Evolutionary conservation across 2,329 filamentous ascomycete species (phyloP).

Genomic region (Trichoderma oligosporum): DNA sequence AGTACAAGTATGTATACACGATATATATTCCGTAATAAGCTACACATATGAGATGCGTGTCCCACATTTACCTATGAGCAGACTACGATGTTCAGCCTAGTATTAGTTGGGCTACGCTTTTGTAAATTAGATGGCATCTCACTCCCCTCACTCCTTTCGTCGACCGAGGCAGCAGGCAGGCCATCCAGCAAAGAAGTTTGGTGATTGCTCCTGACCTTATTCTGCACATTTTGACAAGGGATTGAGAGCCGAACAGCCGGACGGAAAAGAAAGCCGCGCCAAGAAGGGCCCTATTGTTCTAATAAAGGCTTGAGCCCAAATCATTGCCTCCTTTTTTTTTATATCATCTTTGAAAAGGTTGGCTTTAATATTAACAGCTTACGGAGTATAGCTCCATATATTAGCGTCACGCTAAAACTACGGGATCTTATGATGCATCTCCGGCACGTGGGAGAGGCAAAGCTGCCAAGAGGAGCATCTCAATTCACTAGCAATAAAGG

Average conservation of each 20-base stretch:
- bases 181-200: neutral
- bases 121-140: too few species aligned
- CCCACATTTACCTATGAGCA: neutral
- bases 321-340: too few species aligned
- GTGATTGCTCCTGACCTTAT: neutral
- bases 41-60: neutral
- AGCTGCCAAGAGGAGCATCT: neutral
- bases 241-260: neutral
- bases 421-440: neutral
- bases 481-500: neutral
- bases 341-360: too few species aligned
- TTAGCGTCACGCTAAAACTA: too few species aligned
- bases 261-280: neutral
- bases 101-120: too few species aligned
- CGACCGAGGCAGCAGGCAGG: neutral
- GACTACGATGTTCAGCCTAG: neutral
- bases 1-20: neutral
- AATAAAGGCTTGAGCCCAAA: neutral
- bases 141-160: neutral
- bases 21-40: neutral
- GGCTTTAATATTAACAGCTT: too few species aligned
- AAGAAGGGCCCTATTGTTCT: neutral
- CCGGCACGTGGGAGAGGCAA: conserved; percentile 1
- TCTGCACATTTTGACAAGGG: neutral
- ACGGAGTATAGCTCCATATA: too few species aligned